Conservation (phyloP, 2,329 filamentous ascomycete species). For the Ramichloridium luteum region DNA sequence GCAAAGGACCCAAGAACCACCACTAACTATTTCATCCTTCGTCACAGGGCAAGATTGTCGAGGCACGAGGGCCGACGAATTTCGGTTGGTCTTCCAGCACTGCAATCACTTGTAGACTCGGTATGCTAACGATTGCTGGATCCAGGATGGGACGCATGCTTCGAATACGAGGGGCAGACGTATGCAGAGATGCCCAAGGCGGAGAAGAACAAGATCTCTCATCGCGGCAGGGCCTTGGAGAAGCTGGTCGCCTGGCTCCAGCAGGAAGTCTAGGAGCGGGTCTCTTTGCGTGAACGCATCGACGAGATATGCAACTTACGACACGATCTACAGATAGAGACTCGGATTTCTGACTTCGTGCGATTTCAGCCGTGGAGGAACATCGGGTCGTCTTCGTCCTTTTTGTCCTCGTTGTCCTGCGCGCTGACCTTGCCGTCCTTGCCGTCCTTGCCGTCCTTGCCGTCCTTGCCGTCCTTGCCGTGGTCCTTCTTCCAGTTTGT, state of each 20-base stretch:
- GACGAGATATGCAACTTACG: no score
- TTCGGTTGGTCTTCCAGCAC: constrained; percentile 54
- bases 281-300: no score
- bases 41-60: constrained; percentile 63
- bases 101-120: not conserved
- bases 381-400: constrained; percentile 24
- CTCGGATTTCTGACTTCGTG: no score
- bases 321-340: no score
- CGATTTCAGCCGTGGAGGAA: constrained; percentile 22
- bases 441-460: no score
- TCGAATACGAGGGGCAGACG: constrained; percentile 86
- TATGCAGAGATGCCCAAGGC: constrained; percentile 89
- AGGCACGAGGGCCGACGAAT: constrained; percentile 61
- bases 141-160: constrained; percentile 91
- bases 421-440: constrained; percentile 20
- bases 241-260: constrained; percentile 69
- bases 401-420: constrained; percentile 15
- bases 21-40: constrained; percentile 1
- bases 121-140: not conserved
- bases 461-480: constrained; percentile 24
- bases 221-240: constrained; percentile 73
- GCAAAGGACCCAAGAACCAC: no score
- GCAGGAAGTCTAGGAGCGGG: constrained; percentile 17
- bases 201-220: constrained; percentile 85
- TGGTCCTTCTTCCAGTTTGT: constrained; percentile 67